Evolutionary conservation across 148 eudicot genomes (phyloP), one percentile per base, ranked within the genome.

Genomic region (Beta vulgaris): DNA sequence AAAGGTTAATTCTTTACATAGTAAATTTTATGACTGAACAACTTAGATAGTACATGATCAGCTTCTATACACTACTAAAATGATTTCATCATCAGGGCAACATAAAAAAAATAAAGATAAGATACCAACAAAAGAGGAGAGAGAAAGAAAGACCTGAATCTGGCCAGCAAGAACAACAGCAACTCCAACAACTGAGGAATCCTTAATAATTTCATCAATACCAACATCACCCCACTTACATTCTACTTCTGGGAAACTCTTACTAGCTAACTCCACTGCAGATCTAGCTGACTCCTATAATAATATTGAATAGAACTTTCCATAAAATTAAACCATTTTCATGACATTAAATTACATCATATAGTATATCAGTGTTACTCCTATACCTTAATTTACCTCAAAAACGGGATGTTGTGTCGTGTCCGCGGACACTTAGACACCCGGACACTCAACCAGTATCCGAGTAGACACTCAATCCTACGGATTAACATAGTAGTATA

Each of bases 141-240:
- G 25, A 73, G 65, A 68, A 75, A 76, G 72, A 79, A 29, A 64
- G 69, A 84, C 98, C 98, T 91, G 97, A 84, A 81, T 78, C 44
- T 93, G 98, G 55, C 81, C 98, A 83, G 98, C 98, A 74, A 93
- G 98, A 84, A 89, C 98, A 77, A 93, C 93, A n/a, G 88, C 87
- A 62, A 93, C 97, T 14, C 90, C 97, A 80, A 79, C 73, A 68
- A 93, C 84, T 25, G 86, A 82, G 43, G 81, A 44, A 81, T 93
- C 95, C 81, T 73, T 75, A 63, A 93, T 83, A 77, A 93, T 86
- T 34, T 93, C 90, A 62, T 90, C 86, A 76, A 93, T 87, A 7
- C 97, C 98, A n/a, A 29, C 77, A 59, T 93, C 95, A 23, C 97
- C 98, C 91, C 90, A 93, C 70, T 88, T 93, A 46, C 79, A 77